Evolutionary conservation across 1,139 yeast genomes (phyloP).

Genomic region (Yamadazyma sp.): DNA sequence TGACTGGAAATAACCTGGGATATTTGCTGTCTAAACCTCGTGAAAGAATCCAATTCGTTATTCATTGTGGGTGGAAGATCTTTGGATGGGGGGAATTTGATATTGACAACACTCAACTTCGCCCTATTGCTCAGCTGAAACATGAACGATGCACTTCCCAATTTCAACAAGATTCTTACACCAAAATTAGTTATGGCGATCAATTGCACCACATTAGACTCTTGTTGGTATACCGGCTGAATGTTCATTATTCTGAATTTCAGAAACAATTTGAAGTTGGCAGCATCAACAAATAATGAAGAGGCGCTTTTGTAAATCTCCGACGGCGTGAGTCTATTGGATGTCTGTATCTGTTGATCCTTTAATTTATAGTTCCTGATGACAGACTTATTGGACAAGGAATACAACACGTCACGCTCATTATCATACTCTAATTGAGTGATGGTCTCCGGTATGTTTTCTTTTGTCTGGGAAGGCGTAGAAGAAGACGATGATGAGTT

Average conservation of each 20-base stretch:
- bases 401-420: conserved; percentile 72
- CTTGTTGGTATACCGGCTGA: conserved; percentile 59
- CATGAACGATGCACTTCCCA: conserved; percentile 30
- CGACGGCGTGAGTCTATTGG: conserved; percentile 42
- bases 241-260: conserved; percentile 61
- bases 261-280: conserved; percentile 42
- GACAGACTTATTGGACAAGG: conserved; percentile 80
- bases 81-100: conserved; percentile 76
- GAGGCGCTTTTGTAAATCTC: conserved; percentile 60
- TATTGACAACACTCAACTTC: conserved; percentile 47
- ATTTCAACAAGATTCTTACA: conserved; percentile 68
- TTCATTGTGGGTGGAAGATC: conserved; percentile 59
- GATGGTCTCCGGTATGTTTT: conserved; percentile 53
- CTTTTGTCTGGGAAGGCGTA: conserved; percentile 6
- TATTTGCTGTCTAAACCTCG: conserved; percentile 43
- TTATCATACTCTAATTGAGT: conserved; percentile 71
- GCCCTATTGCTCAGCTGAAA: conserved; percentile 25
- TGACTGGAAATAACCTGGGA: conserved; percentile 44
- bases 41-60: conserved; percentile 45
- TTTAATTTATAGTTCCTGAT: conserved; percentile 73
- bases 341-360: conserved; percentile 37
- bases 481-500: conserved; percentile 2
- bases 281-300: conserved; percentile 48
- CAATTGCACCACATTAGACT: conserved; percentile 70
- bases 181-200: conserved; percentile 89